A percentile compares a stretch with the other conserved stretches of the same genome.
These are phyloP conservation scores for Triangularia setosa DNA, from an alignment of 2,329 filamentous ascomycete species.

Conservation along the genomic window DNA sequence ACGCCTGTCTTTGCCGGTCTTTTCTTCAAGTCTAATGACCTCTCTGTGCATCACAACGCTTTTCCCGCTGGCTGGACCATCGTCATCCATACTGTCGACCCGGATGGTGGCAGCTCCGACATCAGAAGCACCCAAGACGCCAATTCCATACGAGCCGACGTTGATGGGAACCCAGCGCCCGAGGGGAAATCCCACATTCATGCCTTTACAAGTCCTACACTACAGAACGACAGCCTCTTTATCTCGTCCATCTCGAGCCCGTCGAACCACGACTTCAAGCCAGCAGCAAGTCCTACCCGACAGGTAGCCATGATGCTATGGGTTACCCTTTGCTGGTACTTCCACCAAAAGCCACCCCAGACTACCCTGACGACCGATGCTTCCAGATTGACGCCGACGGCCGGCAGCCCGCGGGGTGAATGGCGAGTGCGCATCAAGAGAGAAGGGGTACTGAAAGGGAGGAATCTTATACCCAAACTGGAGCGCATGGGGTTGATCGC, in stretches of 20 bases:
- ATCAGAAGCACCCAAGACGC: background rate
- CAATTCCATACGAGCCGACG: background rate
- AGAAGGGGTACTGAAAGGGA: conserved; percentile 82
- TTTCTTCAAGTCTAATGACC: conserved; percentile 80
- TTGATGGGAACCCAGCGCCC: conserved; percentile 4
- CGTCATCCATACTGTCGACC: conserved; percentile 67
- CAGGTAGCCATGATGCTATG: conserved; percentile 97
- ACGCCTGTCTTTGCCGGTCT: conserved; percentile 87
- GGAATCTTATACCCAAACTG: conserved; percentile 80
- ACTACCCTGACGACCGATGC: conserved; percentile 58
- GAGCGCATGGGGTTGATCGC: conserved; percentile 88
- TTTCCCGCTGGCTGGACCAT: conserved; percentile 90
- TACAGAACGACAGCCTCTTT: conserved; percentile 77
- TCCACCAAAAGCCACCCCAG: conserved; percentile 76
- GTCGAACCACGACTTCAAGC: conserved; percentile 73
- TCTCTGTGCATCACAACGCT: conserved; percentile 62
- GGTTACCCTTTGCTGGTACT: conserved; percentile 95
- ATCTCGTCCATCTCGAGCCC: conserved; percentile 90
- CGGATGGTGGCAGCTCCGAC: background rate
- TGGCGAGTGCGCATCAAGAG: conserved; percentile 82
- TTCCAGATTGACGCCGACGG: conserved; percentile 61
- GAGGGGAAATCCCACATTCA: conserved; percentile 44
- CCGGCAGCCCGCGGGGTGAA: conserved; percentile 73
- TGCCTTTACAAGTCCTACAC: conserved; percentile 69
- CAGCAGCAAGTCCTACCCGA: conserved; percentile 73